Base-by-base conservation (phyloP, 768 basidiomycete genomes). In the Amanita jacksonii region DNA sequence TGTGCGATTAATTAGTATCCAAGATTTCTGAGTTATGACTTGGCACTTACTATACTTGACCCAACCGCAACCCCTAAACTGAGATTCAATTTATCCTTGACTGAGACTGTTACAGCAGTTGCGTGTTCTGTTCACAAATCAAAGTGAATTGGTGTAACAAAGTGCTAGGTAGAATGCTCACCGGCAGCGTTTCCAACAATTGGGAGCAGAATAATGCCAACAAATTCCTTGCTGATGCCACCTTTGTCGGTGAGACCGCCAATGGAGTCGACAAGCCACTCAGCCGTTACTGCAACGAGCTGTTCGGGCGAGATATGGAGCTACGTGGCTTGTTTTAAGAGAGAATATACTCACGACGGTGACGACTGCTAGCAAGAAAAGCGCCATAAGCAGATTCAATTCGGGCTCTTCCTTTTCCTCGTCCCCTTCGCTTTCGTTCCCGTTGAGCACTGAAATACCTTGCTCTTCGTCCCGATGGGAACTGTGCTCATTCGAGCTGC, bases 31-130 rank as follows among this genome's bases (percentile, higher is more conserved):
- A 36, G 10, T 12, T 34, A 28, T 4, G 5, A 12, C 8, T 24
- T 13, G 41, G 38, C 10, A 69, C 81, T 57, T 55, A 86, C 84
- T 27, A 87, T 81, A 50, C 81, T 82, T 1, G 83, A 84, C 36
- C 90, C 86, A 13, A 90, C 85, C n/a, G 92, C 88, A 16, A 94
- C 87, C 19, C 85, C 81, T 44, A 96, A 68, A 55, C 85, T 87
- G 5, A 96, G 72, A 35, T 86, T 86, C 16, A 96, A 65, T 59
- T 93, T 90, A 61, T 83, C 78, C 62, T 93, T 93, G 47, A 89
- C 83, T 0, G 91, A 87, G 5, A 92, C 91, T 1, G 84, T 83
- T 20, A 96, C 88, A 10, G 92, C 91, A 2, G 90, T 96, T 30
- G 81, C 82, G 56, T 93, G 91, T 56, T 96, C 92, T 66, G 27